Percentiles rank a stretch among this genome's conserved stretches.
These are phyloP conservation scores for Ilex aquifolium DNA, from an alignment of 257 asterid species.

Conservation along the genomic window DNA sequence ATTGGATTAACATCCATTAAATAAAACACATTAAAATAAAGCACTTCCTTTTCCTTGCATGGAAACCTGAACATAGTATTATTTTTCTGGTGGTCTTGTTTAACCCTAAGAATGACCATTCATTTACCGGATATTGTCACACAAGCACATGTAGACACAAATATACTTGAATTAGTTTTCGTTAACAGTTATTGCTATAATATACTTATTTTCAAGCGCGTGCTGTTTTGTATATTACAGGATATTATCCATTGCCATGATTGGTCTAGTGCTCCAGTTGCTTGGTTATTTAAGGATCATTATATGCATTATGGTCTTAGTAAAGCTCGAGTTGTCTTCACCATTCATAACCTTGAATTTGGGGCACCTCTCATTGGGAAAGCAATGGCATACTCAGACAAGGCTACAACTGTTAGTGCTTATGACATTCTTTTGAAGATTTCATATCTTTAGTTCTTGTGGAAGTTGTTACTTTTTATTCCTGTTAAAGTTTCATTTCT, in stretches of 20 bases:
- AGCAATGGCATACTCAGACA: constrained; percentile 76
- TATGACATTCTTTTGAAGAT: constrained; percentile 2
- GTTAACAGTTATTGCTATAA: too few relatives aligned
- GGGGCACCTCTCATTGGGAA: constrained; percentile 72
- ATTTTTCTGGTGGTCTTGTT: too few relatives aligned
- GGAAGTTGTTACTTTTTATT: background rate
- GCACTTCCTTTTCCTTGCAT: too few relatives aligned
- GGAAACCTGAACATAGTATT: too few relatives aligned
- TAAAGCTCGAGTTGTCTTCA: constrained; percentile 85
- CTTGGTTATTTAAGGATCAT: constrained; percentile 90
- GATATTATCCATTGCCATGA: constrained; percentile 96
- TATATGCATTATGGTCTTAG: constrained; percentile 78
- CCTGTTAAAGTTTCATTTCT: background rate
- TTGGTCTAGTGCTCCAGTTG: constrained; percentile 99
- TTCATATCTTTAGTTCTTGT: constrained; percentile 7
- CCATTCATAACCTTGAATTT: constrained; percentile 96
- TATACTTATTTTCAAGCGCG: too few relatives aligned
- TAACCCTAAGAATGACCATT: too few relatives aligned
- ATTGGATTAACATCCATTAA: too few relatives aligned
- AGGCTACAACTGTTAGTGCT: constrained; percentile 83
- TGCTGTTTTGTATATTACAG: constrained; percentile 34
- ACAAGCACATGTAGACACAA: too few relatives aligned
- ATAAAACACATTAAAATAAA: too few relatives aligned
- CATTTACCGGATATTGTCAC: too few relatives aligned
- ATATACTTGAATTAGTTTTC: too few relatives aligned